These are phyloP conservation scores for Daedalea quercina DNA, from an alignment of 768 basidiomycete species.

Conservation along the genomic window DNA sequence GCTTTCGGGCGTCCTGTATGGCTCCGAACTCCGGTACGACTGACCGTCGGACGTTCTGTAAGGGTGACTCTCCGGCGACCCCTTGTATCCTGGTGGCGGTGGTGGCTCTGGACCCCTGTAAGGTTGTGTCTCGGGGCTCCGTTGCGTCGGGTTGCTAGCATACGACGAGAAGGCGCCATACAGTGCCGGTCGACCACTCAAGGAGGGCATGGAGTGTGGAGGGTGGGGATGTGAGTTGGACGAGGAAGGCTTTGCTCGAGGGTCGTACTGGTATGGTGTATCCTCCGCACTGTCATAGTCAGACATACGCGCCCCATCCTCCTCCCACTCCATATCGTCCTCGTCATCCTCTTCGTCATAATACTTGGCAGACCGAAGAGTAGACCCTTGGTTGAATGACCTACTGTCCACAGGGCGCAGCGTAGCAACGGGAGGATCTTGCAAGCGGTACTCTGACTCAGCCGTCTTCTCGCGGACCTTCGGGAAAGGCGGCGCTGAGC, in stretches of 20 bases:
- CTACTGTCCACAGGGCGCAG: slow-evolving; percentile 22
- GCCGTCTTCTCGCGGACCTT: slow-evolving; percentile 5
- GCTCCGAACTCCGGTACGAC: background rate
- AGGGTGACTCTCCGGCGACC: background rate
- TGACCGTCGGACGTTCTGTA: background rate
- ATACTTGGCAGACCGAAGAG: slow-evolving; percentile 22
- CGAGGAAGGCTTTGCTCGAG: slow-evolving; percentile 25
- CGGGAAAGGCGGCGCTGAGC: slow-evolving; percentile 2
- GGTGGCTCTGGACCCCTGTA: background rate
- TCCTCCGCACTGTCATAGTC: slow-evolving; percentile 69
- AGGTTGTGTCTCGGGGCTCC: background rate
- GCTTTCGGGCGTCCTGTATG: background rate
- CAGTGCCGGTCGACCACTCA: slow-evolving; percentile 11
- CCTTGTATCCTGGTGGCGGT: background rate
- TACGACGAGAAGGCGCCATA: slow-evolving; percentile 21
- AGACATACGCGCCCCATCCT: slow-evolving; percentile 14
- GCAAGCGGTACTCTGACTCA: slow-evolving; percentile 1
- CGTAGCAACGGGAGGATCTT: slow-evolving; percentile 10
- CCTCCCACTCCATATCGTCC: slow-evolving; percentile 26
- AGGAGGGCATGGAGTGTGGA: background rate
- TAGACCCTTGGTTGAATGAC: slow-evolving; percentile 20
- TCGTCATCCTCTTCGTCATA: slow-evolving; percentile 35
- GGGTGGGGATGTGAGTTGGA: slow-evolving; percentile 2
- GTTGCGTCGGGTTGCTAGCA: slow-evolving; percentile 2
- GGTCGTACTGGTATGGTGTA: slow-evolving; percentile 23